Evolutionary conservation across 305 asterid genomes (phyloP).

Genomic region (Petunia hybrid): DNA sequence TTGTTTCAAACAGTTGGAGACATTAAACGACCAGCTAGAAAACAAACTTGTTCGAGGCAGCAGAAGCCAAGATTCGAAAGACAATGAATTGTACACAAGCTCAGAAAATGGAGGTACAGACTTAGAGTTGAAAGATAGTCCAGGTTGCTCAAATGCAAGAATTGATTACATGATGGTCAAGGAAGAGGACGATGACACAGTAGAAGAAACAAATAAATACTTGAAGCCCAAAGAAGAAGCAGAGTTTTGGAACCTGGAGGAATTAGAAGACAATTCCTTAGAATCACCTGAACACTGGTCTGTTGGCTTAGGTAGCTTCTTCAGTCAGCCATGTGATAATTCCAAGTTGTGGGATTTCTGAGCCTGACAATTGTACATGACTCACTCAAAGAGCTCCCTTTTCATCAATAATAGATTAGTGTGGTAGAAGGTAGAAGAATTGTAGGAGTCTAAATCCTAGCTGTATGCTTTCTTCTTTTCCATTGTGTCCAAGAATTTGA

Average conservation of each 20-base stretch:
- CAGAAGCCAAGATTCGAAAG: slow-evolving; percentile 36
- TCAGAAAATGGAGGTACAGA: slow-evolving; percentile 24
- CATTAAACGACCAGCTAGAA: slow-evolving; percentile 31
- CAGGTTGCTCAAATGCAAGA: slow-evolving; percentile 29
- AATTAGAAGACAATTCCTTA: slow-evolving; percentile 46
- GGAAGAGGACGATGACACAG: slow-evolving; percentile 30
- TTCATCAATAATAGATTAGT: background rate
- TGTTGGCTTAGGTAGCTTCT: slow-evolving; percentile 48
- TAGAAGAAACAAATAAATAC: background rate
- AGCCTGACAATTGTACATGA: slow-evolving; percentile 12
- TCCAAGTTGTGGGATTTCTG: slow-evolving; percentile 73
- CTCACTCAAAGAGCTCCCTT: background rate
- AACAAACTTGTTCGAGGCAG: slow-evolving; percentile 27
- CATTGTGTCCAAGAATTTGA: background rate
- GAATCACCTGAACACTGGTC: slow-evolving; percentile 56
- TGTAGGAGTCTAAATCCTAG: background rate
- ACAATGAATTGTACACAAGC: slow-evolving; percentile 20
- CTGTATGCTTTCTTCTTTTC: background rate
- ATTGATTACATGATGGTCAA: background rate
- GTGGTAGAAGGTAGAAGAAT: background rate
- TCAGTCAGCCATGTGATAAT: slow-evolving; percentile 52
- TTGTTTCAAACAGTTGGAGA: slow-evolving; percentile 38
- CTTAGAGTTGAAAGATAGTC: slow-evolving; percentile 32
- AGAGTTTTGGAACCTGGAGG: slow-evolving; percentile 46
- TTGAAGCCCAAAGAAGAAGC: slow-evolving; percentile 38